Base-by-base conservation (phyloP, 495 filamentous ascomycete species). In the Aspergillus sclerotiicarbonarius region DNA sequence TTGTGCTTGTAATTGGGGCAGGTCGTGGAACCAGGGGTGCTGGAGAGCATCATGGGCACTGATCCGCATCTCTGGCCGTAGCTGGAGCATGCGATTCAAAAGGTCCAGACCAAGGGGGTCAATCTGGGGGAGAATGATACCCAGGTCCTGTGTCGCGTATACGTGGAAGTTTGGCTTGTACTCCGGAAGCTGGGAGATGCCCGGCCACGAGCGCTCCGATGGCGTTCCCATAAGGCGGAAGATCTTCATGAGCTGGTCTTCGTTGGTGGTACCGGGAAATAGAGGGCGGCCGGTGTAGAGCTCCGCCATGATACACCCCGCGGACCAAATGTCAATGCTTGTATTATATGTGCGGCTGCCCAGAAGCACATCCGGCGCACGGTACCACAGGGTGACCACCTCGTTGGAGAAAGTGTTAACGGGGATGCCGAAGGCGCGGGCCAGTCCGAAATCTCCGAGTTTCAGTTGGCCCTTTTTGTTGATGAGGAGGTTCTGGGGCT, bases 321-420 rank as follows among this genome's bases (percentile, higher is more conserved):
- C 92, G 18, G 89, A 92, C 92, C 92, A 97, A 75, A 97, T 97
- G 66, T 97, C 92, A 76, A 97, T 97, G 75, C 89, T 93, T 21
- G 92, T 97, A 72, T 95, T 97, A 73, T 97, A 97, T 37, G 93
- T 96, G 57, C 92, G 77, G 60, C 86, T 90, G 47, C 92, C 92
- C 39, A 97, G 84, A 31, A 97, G 84, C 35, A 97, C 92, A 62
- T 97, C 92, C 1, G 92, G 92, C 0, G 92, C 92, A 18, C 92
- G 89, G 72, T 97, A 97, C 92, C 92, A 97, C 41, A 97, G 81
- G 1, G 92, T 97, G 30, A 98, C 92, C 31, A 98, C 92, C 69
- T 98, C 92, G 72, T 98, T 98, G 53, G 90, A 94, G 79, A 98
- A 98, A 12, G 92, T 98, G 69, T 98, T 98, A 64, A 98, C 92